phyloP scores from a whole-genome alignment of 169 alveolate genomes.

The Cryptosporidium ubiquitum region DNA sequence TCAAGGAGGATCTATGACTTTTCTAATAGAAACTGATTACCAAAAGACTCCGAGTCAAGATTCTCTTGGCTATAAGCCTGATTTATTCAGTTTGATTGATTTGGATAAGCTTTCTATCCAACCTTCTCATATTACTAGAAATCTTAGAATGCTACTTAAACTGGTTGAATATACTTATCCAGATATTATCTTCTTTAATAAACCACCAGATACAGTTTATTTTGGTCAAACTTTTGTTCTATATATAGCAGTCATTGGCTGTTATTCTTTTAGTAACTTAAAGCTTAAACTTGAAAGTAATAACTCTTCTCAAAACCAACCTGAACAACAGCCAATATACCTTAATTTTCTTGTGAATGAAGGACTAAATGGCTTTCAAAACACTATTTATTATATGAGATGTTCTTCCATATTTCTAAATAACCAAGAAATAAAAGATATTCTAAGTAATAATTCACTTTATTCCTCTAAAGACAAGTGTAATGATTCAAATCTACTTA shows the following conservation, averaged over 20 bases:
- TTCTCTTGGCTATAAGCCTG: constrained; percentile 14
- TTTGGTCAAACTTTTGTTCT: constrained; percentile 46
- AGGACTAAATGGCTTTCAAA: constrained; percentile 1
- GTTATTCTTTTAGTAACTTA: constrained; percentile 45
- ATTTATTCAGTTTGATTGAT: constrained; percentile 10
- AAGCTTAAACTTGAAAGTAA: neutral
- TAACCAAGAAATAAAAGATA: constrained; percentile 3
- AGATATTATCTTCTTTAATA: constrained; percentile 22
- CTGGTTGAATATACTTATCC: constrained; percentile 35
- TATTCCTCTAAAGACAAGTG: constrained; percentile 1
- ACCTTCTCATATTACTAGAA: constrained; percentile 60
- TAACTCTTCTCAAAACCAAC: neutral
- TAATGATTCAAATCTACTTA: constrained; percentile 34
- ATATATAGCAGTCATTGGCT: constrained; percentile 25
- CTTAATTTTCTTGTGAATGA: neutral
- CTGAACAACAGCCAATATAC: neutral
- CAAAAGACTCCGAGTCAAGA: constrained; percentile 5
- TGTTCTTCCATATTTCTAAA: constrained; percentile 32
- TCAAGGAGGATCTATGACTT: constrained; percentile 48
- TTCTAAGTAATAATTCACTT: neutral
- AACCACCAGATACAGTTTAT: constrained; percentile 37
- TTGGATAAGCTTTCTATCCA: constrained; percentile 29
- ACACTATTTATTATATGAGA: constrained; percentile 19
- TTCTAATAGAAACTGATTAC: constrained; percentile 46
- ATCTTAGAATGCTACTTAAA: constrained; percentile 24